phyloP scores from a whole-genome alignment of 495 filamentous ascomycete species.

The Aspergillus funiculosus region DNA sequence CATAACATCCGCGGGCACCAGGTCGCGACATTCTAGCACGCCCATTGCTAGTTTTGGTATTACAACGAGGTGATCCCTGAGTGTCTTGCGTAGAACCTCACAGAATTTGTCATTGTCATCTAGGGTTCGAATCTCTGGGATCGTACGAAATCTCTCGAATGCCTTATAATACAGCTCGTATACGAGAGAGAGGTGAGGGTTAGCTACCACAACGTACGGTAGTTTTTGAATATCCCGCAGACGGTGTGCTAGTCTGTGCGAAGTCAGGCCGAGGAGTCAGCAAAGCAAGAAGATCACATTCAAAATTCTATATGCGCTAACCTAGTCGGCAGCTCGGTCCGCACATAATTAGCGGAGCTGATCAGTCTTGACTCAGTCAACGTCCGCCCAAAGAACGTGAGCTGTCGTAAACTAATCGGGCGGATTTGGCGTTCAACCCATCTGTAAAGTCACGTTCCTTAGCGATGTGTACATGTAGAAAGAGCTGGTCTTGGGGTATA shows the following conservation, averaged over 20 bases:
- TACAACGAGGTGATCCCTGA: constrained; percentile 84
- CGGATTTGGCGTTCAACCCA: constrained; percentile 82
- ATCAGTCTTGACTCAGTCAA: constrained; percentile 85
- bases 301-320: no score
- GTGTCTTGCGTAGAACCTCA: constrained; percentile 66
- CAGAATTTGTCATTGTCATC: constrained; percentile 92
- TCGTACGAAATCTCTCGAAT: constrained; percentile 80
- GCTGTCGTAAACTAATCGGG: constrained; percentile 81
- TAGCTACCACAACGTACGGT: constrained; percentile 94
- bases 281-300: background rate
- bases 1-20: constrained; percentile 70
- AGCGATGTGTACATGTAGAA: constrained; percentile 11
- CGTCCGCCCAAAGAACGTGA: constrained; percentile 91
- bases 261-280: background rate
- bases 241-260: constrained; percentile 74
- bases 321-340: constrained; percentile 90
- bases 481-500: no score
- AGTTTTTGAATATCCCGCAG: constrained; percentile 96
- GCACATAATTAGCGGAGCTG: constrained; percentile 94
- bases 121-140: constrained; percentile 75
- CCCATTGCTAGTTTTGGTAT: constrained; percentile 94
- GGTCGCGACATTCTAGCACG: constrained; percentile 75
- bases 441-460: constrained; percentile 39
- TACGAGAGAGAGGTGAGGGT: constrained; percentile 84
- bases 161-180: constrained; percentile 96